phyloP scores from a whole-genome alignment of 139 green algal species.

The Pseudopediastrum boryanum region DNA sequence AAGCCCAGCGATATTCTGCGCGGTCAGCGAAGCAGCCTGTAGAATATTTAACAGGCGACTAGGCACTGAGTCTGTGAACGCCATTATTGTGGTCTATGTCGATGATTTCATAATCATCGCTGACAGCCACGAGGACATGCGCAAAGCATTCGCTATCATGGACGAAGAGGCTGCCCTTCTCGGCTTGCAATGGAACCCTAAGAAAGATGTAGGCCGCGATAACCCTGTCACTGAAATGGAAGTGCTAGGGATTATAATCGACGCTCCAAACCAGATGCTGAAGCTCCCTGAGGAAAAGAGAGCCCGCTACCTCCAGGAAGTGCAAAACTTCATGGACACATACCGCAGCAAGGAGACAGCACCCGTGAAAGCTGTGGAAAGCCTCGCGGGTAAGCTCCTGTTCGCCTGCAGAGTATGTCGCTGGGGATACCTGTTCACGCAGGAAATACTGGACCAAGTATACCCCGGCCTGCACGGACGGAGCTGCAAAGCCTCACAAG shows the following conservation, averaged over 20 bases:
- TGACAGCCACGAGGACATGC: not conserved
- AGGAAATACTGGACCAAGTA: not conserved
- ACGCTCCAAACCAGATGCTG: not conserved
- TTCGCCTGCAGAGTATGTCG: slow-evolving; percentile 13
- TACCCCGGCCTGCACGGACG: no score
- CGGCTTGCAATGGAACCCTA: not conserved
- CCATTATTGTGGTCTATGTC: not conserved
- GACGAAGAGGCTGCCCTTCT: not conserved
- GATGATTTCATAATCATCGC: slow-evolving; percentile 2
- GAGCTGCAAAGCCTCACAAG: not conserved
- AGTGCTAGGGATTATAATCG: not conserved
- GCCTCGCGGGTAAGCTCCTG: not conserved
- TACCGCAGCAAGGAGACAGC: not conserved
- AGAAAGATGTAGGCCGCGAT: not conserved
- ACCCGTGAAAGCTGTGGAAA: not conserved
- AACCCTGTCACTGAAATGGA: not conserved
- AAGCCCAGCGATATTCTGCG: slow-evolving; percentile 12
- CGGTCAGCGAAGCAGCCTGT: not conserved
- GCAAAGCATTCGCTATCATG: not conserved
- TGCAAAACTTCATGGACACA: not conserved
- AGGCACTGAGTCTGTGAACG: slow-evolving; percentile 11
- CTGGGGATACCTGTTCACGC: slow-evolving; percentile 14
- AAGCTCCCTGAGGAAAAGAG: not conserved
- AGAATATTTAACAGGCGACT: slow-evolving; percentile 10
- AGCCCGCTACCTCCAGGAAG: not conserved